Evolutionary conservation across 106 monocot species (phyloP).

Genomic region (Dioscorea alata): DNA sequence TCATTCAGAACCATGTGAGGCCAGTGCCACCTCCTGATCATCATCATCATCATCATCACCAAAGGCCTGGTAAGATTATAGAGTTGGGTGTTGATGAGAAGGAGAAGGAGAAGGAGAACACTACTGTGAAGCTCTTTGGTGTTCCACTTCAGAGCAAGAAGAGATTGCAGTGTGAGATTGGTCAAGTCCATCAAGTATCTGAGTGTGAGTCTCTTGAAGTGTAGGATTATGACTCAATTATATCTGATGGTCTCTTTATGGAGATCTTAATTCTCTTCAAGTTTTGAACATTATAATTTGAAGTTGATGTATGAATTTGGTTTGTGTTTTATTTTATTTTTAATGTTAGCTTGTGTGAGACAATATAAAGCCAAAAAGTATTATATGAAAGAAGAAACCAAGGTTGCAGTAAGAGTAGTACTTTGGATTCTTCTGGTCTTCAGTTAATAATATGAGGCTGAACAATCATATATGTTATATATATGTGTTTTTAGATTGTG

Average conservation of each 20-base stretch:
- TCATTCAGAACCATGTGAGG: constrained; percentile 55
- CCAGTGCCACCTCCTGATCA: constrained; percentile 18
- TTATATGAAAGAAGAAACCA: not conserved
- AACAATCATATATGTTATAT: not conserved
- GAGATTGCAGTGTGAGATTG: not conserved
- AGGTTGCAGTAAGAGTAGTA: not conserved
- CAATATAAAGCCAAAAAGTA: too few relatives aligned
- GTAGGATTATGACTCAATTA: not conserved
- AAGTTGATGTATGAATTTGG: too few relatives aligned
- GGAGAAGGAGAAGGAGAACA: not conserved
- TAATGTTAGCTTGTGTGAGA: too few relatives aligned
- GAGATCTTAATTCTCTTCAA: too few relatives aligned
- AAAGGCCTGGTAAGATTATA: constrained; percentile 8
- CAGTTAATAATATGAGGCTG: not conserved
- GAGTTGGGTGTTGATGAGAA: constrained; percentile 2
- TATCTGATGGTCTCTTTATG: too few relatives aligned
- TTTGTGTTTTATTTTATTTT: too few relatives aligned
- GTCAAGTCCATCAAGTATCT: not conserved
- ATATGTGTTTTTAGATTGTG: not conserved
- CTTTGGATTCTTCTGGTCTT: constrained; percentile 9
- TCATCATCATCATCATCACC: not conserved
- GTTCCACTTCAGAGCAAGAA: constrained; percentile 6
- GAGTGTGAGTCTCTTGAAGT: not conserved
- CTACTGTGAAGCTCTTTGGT: constrained; percentile 11
- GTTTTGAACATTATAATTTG: too few relatives aligned